A percentile compares a stretch with the other conserved stretches of the same genome.
Evolutionary conservation across 2,329 filamentous ascomycete species (phyloP).

Genomic region (Curvularia sp.): DNA sequence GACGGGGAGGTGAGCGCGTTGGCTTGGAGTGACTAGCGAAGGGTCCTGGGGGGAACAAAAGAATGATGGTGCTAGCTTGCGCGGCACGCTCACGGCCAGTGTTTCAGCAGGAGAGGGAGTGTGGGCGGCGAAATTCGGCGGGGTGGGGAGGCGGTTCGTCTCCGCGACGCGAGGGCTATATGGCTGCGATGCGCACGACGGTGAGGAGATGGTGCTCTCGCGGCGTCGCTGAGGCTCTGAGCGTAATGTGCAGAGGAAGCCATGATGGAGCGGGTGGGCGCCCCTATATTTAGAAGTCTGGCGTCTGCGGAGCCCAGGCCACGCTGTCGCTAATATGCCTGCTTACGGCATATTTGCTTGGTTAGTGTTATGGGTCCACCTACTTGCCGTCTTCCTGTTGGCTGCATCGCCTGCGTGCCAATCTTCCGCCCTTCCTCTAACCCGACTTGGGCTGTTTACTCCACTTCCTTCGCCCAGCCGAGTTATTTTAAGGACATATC

Average conservation of each 20-base stretch:
- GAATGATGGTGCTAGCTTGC: constrained; percentile 32
- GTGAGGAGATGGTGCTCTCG: constrained; percentile 22
- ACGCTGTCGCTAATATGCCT: constrained; percentile 29
- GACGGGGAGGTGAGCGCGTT: constrained; percentile 19
- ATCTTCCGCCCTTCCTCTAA: constrained; percentile 12
- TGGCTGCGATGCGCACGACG: constrained; percentile 34
- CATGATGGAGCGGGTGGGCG: constrained; percentile 31
- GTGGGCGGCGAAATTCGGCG: constrained; percentile 35
- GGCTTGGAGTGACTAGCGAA: constrained; percentile 21
- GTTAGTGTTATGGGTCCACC: constrained; percentile 18
- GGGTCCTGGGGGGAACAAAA: constrained; percentile 33
- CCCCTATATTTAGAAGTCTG: constrained; percentile 40
- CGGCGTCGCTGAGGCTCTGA: constrained; percentile 37
- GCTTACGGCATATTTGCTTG: constrained; percentile 21
- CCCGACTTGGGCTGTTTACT: constrained; percentile 14
- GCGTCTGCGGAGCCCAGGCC: constrained; percentile 35
- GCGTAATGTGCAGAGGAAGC: constrained; percentile 40
- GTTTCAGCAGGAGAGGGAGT: constrained; percentile 35
- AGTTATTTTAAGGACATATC: constrained; percentile 45
- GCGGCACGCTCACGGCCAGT: constrained; percentile 29
- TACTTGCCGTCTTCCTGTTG: constrained; percentile 17
- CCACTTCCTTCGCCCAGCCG: constrained; percentile 19
- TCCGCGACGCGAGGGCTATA: constrained; percentile 37
- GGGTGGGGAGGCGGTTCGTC: constrained; percentile 18
- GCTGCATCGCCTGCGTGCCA: constrained; percentile 15